A percentile compares a stretch with the other conserved stretches of the same genome.
Conservation (phyloP, 441 rosid genomes). For the Aleurites moluccanus region DNA sequence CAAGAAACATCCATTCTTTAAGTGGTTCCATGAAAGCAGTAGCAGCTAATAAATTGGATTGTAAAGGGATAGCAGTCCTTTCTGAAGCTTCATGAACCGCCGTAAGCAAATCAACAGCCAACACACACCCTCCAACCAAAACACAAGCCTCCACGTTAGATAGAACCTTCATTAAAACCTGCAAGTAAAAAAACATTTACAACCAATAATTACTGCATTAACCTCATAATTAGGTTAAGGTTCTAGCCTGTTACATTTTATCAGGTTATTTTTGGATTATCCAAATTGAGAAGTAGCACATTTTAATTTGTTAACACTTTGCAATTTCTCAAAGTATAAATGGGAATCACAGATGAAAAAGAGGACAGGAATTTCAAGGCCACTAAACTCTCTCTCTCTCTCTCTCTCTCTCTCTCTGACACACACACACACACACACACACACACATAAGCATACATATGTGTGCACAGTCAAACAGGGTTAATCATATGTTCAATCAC, state of each 20-base stretch:
- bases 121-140: conserved; percentile 95
- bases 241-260: not conserved
- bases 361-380: not conserved
- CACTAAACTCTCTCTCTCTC: not conserved
- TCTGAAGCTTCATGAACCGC: conserved; percentile 96
- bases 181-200: conserved; percentile 29
- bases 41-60: conserved; percentile 97
- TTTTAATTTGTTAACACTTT: not conserved
- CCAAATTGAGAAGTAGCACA: not conserved
- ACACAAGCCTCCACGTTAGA: conserved; percentile 95
- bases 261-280: not conserved
- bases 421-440: not conserved
- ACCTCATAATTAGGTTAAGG: conserved; percentile 8
- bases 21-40: conserved; percentile 99
- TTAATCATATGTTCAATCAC: not conserved
- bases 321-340: not conserved
- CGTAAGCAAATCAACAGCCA: conserved; percentile 96
- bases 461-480: not conserved
- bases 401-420: not conserved
- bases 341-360: not conserved
- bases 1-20: conserved; percentile 97
- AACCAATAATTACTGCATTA: conserved; percentile 20
- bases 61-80: conserved; percentile 96
- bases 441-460: not conserved
- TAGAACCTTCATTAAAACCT: conserved; percentile 96